Evolutionary conservation across 2,329 filamentous ascomycete species (phyloP), one percentile per base, ranked within the genome.

Genomic region (Hypoxylon sp.): DNA sequence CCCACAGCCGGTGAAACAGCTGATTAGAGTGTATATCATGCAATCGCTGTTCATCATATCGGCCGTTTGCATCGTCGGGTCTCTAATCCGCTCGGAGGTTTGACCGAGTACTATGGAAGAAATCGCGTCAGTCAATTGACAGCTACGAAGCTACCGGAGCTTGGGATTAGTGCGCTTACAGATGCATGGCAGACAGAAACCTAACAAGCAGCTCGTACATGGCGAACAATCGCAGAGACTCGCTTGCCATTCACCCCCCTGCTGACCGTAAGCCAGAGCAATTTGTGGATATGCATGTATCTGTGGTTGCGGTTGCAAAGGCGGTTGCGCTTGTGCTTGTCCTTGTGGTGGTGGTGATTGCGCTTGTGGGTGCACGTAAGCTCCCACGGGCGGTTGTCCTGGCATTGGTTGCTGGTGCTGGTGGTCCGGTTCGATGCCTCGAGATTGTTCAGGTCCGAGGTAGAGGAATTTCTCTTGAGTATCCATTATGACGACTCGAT

Each of bases 171-270:
- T 14, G 13, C 31, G 33, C 72, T 70, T 73, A 78, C 77, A 54
- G 42, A 80, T 56, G 63, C 78, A 80, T 14, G 78, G 78, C 46
- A 77, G 56, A 59, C 70, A 80, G 67, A 70, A 76, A 10, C 68
- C 70, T 37, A 77, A 63, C 33, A 76, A 56, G 60, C 76, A 79
- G 17, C 73, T 73, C 3, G 72, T 68, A 54, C 73, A 77, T 8
- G 76, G 76, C 26, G 70, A 63, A 67, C 77, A 79, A 52, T 68
- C 54, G 69, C 76, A 79, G 8, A 79, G 70, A 3, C 71, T 68
- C 19, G 72, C 66, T 46, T 78, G 76, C 76, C 76, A 79, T 61
- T 75, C 65, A 56, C 73, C 75, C 48, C 70, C 72, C 48, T 72
- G 68, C 52, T 75, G 70, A 48, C 70, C 74, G 29, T 70, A 70